Base-by-base conservation (phyloP, 1,284 basidiomycete genomes). In the Heliocybe sulcata region DNA sequence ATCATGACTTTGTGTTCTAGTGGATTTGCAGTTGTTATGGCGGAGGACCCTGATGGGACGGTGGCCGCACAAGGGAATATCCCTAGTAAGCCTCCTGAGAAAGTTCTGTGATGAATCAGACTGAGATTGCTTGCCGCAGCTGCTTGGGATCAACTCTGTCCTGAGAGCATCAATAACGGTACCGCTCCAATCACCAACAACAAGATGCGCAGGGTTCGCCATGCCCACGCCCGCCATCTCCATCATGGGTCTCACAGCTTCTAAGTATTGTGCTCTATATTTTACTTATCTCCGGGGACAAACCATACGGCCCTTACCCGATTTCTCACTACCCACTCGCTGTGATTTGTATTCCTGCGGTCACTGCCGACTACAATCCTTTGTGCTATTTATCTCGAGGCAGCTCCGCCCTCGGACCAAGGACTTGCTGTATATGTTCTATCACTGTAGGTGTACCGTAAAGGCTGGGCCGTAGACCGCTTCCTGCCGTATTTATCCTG, bases 1-100 rank as follows among this genome's bases (percentile, higher is more conserved):
- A 10, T 26, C 20, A 10, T 9, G 20, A 25, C 20, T 10, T 4
- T 8, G 3, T 29, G 20, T 31, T 23, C 19, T 35, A 53, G 52
- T 23, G 53, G 53, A 6, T 54, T 54, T 33, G 53, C 53, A 8
- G 45, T 54, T 4, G 53, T 54, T 14, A 2, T 54, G 10, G 53
- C 53, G 2, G 53, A 54, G 22, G 53, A 54, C 29, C 29, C n/a
- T 35, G 33, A 35, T 35, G 33, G 33, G 9, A 35, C n/a, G n/a
- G n/a, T n/a, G n/a, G n/a, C n/a, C n/a, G n/a, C n/a, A n/a, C n/a
- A n/a, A n/a, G n/a, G n/a, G n/a, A n/a, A n/a, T n/a, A n/a, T n/a
- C n/a, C n/a, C n/a, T n/a, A n/a, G n/a, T n/a, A n/a, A n/a, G n/a
- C 16, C 33, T 35, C 33, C 33, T 35, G 9, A 35, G 33, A 35